Percentiles rank a stretch among this genome's conserved stretches.
phyloP scores from a whole-genome alignment of 768 basidiomycete species.

The Sistotremastrum suecicum region DNA sequence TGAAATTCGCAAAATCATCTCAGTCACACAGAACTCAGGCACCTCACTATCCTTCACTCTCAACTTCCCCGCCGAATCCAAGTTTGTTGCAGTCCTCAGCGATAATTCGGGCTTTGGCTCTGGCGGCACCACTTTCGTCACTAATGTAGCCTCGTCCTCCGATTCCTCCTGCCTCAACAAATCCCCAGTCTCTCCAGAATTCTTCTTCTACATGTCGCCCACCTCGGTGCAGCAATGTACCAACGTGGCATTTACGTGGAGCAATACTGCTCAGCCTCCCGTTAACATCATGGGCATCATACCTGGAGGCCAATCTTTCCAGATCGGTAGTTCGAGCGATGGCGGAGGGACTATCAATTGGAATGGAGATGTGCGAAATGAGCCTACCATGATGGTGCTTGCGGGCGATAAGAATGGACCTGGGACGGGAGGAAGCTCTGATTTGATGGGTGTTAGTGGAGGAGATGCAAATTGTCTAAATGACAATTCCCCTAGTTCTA shows the following conservation, averaged over 20 bases:
- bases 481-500: constrained; percentile 2
- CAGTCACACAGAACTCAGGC: constrained; percentile 4
- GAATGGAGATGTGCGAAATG: constrained; percentile 6
- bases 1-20: constrained; percentile 8
- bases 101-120: constrained; percentile 8
- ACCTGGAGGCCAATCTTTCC: constrained; percentile 8
- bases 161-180: constrained; percentile 6
- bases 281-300: constrained; percentile 6
- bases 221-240: constrained; percentile 4
- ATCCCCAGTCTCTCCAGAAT: constrained; percentile 3
- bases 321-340: constrained; percentile 1
- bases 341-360: constrained; percentile 5
- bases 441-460: constrained; percentile 3
- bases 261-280: constrained; percentile 2
- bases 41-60: constrained; percentile 4
- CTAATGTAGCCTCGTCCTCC: constrained; percentile 3
- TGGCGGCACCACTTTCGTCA: constrained; percentile 8
- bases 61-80: constrained; percentile 4
- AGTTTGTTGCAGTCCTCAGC: constrained; percentile 7
- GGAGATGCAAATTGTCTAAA: constrained; percentile 1
- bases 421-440: constrained; percentile 8
- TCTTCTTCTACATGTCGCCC: constrained; percentile 5
- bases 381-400: constrained; percentile 8
- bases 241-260: constrained; percentile 7
- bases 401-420: constrained; percentile 7